A percentile compares a stretch with the other conserved stretches of the same genome.
Evolutionary conservation across 331 rosid species (phyloP).

Genomic region (Spiraea crenata): DNA sequence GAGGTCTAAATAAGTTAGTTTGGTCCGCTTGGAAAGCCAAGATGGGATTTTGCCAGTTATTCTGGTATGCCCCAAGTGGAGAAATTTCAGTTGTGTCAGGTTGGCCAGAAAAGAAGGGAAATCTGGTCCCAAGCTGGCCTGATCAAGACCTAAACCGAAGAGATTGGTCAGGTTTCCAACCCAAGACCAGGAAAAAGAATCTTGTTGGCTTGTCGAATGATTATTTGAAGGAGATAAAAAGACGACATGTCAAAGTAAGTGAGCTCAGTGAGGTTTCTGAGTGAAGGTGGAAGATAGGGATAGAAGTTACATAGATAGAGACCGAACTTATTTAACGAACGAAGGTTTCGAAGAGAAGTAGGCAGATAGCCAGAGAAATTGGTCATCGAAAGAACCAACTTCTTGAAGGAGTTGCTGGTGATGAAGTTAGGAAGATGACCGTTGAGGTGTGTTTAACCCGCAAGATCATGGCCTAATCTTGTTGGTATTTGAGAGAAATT

Average conservation of each 20-base stretch:
- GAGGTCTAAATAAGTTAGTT: background rate
- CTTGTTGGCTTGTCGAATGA: background rate
- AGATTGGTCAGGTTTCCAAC: background rate
- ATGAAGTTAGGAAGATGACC: conserved; percentile 20
- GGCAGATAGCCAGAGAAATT: conserved; percentile 9
- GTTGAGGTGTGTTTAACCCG: conserved; percentile 8
- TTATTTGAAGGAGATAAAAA: conserved; percentile 1
- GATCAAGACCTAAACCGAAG: background rate
- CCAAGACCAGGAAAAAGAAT: background rate
- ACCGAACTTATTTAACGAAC: background rate
- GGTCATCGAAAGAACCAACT: background rate
- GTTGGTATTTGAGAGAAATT: conserved; percentile 20
- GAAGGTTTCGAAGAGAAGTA: conserved; percentile 1
- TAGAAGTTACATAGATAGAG: conserved; percentile 8
- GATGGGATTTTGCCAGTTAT: background rate
- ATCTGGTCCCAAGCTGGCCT: background rate
- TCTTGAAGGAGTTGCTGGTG: conserved; percentile 12
- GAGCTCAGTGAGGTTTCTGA: conserved; percentile 15
- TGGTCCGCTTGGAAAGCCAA: conserved; percentile 4
- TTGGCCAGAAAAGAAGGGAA: conserved; percentile 13
- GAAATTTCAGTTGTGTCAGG: background rate
- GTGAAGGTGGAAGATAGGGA: conserved; percentile 17
- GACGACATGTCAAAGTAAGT: background rate
- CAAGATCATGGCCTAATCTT: background rate
- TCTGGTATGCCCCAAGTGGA: background rate